These are phyloP conservation scores for Fomes fomentarius DNA, from an alignment of 1,284 basidiomycete species.

Conservation along the genomic window DNA sequence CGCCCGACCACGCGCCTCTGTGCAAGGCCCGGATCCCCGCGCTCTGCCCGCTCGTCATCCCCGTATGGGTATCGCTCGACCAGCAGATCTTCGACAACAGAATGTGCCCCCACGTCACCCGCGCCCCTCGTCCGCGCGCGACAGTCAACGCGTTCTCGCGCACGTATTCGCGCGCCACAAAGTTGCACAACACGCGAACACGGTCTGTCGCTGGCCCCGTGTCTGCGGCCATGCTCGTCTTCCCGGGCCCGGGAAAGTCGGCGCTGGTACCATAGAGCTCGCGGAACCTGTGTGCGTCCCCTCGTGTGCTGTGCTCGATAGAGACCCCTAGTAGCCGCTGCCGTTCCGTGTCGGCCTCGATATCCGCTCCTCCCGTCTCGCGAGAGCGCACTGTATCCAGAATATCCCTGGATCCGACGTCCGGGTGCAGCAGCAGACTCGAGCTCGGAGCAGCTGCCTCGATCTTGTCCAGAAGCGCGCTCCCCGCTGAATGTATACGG, in stretches of 20 bases:
- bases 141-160: not conserved
- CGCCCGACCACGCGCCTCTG: constrained; percentile 5
- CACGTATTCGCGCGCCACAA: not conserved
- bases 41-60: not conserved
- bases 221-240: too few species aligned
- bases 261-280: too few species aligned
- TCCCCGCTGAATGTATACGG: not conserved
- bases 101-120: not conserved
- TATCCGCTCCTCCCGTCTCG: too few species aligned
- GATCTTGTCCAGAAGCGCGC: not conserved
- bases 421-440: not conserved
- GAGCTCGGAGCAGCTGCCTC: not conserved
- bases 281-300: too few species aligned
- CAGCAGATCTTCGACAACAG: constrained; percentile 1
- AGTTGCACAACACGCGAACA: not conserved
- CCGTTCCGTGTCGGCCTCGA: too few species aligned
- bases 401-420: too few species aligned
- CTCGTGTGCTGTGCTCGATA: too few species aligned
- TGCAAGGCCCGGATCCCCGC: not conserved
- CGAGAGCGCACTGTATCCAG: too few species aligned
- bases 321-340: too few species aligned
- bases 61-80: not conserved
- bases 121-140: not conserved
- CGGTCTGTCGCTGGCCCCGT: not conserved
- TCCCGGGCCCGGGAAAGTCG: too few species aligned